Conservation (phyloP, 768 basidiomycete species). For the Arthromyces matolae region DNA sequence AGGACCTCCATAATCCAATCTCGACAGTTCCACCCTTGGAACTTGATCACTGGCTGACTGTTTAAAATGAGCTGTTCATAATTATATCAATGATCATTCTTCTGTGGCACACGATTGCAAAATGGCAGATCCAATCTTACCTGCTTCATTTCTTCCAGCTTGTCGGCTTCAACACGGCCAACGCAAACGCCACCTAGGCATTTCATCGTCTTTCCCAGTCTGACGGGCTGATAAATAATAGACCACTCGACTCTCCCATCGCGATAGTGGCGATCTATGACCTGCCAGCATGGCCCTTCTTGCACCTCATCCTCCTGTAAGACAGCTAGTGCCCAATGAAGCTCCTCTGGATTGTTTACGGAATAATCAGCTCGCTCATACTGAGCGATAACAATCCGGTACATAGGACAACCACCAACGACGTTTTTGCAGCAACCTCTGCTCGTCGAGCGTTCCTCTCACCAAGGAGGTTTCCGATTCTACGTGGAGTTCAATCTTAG, state of each 20-base stretch:
- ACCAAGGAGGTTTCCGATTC: slow-evolving; percentile 6
- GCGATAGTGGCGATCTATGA: slow-evolving; percentile 2
- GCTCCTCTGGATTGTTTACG: slow-evolving; percentile 1
- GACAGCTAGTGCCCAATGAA: slow-evolving; percentile 9
- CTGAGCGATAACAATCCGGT: slow-evolving; percentile 8
- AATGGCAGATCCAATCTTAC: too few species aligned
- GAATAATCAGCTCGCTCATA: slow-evolving; percentile 10
- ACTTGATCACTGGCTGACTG: neutral
- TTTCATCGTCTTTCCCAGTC: slow-evolving; percentile 4
- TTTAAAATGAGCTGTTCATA: neutral
- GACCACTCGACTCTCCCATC: slow-evolving; percentile 6
- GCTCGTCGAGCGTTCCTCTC: slow-evolving; percentile 3
- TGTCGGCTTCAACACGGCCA: neutral
- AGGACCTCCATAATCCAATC: slow-evolving; percentile 10
- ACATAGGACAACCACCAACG: slow-evolving; percentile 1
- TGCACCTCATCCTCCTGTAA: slow-evolving; percentile 3
- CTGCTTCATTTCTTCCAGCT: neutral
- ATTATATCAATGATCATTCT: neutral
- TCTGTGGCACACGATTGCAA: too few species aligned
- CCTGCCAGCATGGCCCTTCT: slow-evolving; percentile 8
- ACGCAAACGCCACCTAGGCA: slow-evolving; percentile 9
- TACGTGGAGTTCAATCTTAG: neutral
- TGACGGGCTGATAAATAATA: neutral
- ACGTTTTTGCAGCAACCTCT: slow-evolving; percentile 4
- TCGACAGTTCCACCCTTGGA: slow-evolving; percentile 8